Conservation (phyloP, 179 eudicot genomes). For the Silene noctiflora region DNA sequence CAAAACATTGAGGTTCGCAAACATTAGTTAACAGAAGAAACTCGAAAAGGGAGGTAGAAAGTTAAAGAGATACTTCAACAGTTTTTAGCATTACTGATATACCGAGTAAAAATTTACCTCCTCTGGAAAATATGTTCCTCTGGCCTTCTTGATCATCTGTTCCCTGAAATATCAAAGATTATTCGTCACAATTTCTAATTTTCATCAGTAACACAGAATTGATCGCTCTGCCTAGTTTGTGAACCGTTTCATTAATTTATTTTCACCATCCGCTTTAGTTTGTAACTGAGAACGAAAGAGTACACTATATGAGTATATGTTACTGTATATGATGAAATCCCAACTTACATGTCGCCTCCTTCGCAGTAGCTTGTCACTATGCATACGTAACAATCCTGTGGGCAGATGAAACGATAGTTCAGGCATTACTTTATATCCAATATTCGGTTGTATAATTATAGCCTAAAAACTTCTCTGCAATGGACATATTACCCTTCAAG, state of each 20-base stretch:
- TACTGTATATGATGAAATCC: not conserved
- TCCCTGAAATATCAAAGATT: constrained; percentile 45
- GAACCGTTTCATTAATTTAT: not conserved
- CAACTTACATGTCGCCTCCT: constrained; percentile 93
- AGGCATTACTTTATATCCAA: too few species aligned
- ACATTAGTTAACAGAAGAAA: not conserved
- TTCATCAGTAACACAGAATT: not conserved
- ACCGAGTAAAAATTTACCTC: constrained; percentile 67
- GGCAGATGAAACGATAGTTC: not conserved
- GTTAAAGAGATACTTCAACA: not conserved
- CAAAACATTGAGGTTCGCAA: not conserved
- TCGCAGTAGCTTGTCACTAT: constrained; percentile 81
- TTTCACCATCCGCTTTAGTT: too few species aligned
- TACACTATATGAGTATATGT: too few species aligned
- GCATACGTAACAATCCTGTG: constrained; percentile 64
- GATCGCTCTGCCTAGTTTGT: not conserved
- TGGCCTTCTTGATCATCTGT: constrained; percentile 57
- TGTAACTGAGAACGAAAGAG: too few species aligned
- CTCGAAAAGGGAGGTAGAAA: not conserved
- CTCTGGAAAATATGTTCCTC: constrained; percentile 79
- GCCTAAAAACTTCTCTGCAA: not conserved
- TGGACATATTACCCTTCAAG: not conserved
- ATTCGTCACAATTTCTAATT: constrained; percentile 1
- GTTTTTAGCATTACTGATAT: not conserved
- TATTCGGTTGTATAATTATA: too few species aligned